Evolutionary conservation across 371 early-diverging fungal species (phyloP), one percentile per base, ranked within the genome.

Genomic region (Apophysomyces elegans): DNA sequence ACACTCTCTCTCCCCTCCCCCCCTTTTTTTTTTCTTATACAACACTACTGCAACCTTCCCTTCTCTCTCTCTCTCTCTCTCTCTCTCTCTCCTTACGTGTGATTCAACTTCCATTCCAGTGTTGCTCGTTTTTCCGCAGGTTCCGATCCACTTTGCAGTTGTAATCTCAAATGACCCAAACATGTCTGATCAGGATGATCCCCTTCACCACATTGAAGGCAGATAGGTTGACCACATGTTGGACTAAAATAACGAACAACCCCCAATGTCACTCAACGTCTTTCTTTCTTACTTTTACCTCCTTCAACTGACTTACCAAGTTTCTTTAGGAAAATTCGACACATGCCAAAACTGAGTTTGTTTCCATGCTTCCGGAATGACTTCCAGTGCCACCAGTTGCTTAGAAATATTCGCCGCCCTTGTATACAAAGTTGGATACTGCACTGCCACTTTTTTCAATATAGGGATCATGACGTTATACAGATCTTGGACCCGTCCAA

Each of bases 291-390:
- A 26, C 14, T 43, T 43, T 43, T 4, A 1, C 14, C 2, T 2
- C 32, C 59, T 4, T 9, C n/a, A 1, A 47, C 18, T 26, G 32
- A 47, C 70, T 63, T 80, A 88, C 87, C 90, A 91, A 65, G 70
- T 59, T 64, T 74, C 88, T 47, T 76, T 75, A 45, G 85, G 88
- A 63, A 81, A 90, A 62, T 81, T 76, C 45, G 72, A 76, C 16
- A 91, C 77, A 68, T 90, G 91, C 68, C 77, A 68, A 73, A 91
- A 91, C 59, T 91, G 91, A 26, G 87, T 77, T 56, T 88, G 86
- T 68, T 86, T 90, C 91, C 91, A 91, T 37, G 80, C 73, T 56
- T 87, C 90, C 0, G 88, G 86, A 50, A 84, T 71, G 6, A 75
- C 63, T 59, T 91, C 91, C 26, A 90, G 64, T 12, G 87, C 70